Percentiles rank a stretch among this genome's conserved stretches.
Conservation (phyloP, 202 grass and related monocot genomes). For the Carex arenaria region DNA sequence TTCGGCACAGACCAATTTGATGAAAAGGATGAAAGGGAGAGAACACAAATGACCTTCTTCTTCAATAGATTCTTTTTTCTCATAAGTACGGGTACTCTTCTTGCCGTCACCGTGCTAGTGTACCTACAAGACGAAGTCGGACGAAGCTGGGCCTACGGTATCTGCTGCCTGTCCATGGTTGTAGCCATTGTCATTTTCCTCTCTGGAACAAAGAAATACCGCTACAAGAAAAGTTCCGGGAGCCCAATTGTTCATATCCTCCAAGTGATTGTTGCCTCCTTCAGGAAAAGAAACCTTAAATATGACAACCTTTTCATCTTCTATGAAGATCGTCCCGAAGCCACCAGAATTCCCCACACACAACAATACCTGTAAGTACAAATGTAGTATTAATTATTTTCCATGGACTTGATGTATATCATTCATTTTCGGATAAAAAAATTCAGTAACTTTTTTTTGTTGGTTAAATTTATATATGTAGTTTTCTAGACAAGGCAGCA, state of each 20-base stretch:
- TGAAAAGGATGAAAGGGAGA: conserved; percentile 56
- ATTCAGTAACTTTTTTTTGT: not conserved
- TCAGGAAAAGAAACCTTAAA: conserved; percentile 40
- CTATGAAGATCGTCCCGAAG: conserved; percentile 48
- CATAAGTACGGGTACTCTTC: conserved; percentile 67
- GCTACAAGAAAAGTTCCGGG: conserved; percentile 61
- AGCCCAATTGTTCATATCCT: conserved; percentile 85
- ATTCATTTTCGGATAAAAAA: not conserved
- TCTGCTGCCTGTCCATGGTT: conserved; percentile 62
- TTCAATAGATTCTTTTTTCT: conserved; percentile 92
- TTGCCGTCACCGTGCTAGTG: conserved; percentile 77
- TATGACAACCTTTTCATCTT: conserved; percentile 23
- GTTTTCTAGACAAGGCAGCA: conserved; percentile 60
- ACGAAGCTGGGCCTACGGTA: conserved; percentile 84
- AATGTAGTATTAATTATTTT: not conserved
- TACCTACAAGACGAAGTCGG: conserved; percentile 85
- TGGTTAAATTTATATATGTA: not conserved
- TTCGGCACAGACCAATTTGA: conserved; percentile 98
- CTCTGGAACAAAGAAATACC: conserved; percentile 59
- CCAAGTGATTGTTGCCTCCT: conserved; percentile 62
- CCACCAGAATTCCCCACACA: conserved; percentile 42
- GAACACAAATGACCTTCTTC: conserved; percentile 61
- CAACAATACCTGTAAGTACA: conserved; percentile 44
- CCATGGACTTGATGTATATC: not conserved
- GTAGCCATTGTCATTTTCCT: conserved; percentile 49